A percentile compares a stretch with the other conserved stretches of the same genome.
Evolutionary conservation across 2,329 filamentous ascomycete genomes (phyloP).

Genomic region (Cytospora chrysosperma): DNA sequence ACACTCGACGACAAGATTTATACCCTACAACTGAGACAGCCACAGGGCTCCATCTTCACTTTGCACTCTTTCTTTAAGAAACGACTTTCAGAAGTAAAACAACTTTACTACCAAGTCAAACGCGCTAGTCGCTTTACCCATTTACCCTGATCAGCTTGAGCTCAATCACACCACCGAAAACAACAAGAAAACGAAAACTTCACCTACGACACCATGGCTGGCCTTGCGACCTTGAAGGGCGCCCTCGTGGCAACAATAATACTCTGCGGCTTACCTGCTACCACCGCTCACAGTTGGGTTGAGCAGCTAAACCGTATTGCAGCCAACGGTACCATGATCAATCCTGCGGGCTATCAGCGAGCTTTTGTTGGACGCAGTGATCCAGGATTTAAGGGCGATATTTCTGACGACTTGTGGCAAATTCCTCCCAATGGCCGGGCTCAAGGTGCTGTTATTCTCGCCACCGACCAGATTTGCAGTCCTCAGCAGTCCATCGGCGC

Average conservation of each 20-base stretch:
- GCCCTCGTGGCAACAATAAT: slow-evolving; percentile 28
- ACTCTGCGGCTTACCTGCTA: slow-evolving; percentile 35
- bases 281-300: slow-evolving; percentile 74
- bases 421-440: slow-evolving; percentile 54
- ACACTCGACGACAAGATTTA: background rate
- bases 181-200: background rate
- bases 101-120: slow-evolving; percentile 5
- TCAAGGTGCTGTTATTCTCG: slow-evolving; percentile 47
- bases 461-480: slow-evolving; percentile 61
- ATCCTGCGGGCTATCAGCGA: slow-evolving; percentile 71
- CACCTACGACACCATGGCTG: slow-evolving; percentile 11
- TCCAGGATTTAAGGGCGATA: slow-evolving; percentile 53
- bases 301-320: slow-evolving; percentile 73
- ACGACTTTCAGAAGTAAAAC: background rate
- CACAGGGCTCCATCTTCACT: background rate
- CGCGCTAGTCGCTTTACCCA: slow-evolving; percentile 11
- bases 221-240: slow-evolving; percentile 5
- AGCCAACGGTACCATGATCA: slow-evolving; percentile 70
- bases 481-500: slow-evolving; percentile 59
- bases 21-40: background rate
- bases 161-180: background rate
- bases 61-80: background rate
- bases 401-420: slow-evolving; percentile 56
- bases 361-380: slow-evolving; percentile 61
- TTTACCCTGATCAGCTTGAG: background rate